phyloP scores from a whole-genome alignment of 208 protist genomes.

The Willaertia magna region DNA sequence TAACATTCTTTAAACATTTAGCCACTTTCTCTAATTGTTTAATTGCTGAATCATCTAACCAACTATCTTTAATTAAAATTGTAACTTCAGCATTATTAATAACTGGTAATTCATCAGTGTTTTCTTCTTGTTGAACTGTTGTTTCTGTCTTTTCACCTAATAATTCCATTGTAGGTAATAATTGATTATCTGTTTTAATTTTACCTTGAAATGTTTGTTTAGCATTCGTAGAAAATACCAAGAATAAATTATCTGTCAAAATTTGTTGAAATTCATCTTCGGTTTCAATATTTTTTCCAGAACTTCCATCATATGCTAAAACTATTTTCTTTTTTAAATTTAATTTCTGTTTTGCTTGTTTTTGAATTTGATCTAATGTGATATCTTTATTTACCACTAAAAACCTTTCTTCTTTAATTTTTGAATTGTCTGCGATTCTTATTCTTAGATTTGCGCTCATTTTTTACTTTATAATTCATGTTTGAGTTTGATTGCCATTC shows the following conservation, averaged over 20 bases:
- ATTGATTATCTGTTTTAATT: background rate
- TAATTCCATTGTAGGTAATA: background rate
- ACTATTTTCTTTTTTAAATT: slow-evolving; percentile 4
- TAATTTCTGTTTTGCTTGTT: background rate
- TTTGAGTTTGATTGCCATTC: too few relatives aligned
- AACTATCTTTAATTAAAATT: background rate
- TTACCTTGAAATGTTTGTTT: background rate
- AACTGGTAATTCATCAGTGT: background rate
- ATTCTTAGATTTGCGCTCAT: background rate
- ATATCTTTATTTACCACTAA: background rate
- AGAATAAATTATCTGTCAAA: background rate
- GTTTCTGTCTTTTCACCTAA: background rate
- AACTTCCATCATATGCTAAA: background rate
- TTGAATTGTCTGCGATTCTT: background rate
- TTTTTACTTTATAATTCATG: too few relatives aligned
- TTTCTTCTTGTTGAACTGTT: background rate
- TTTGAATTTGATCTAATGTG: background rate
- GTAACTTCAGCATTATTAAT: background rate
- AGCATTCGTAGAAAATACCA: background rate
- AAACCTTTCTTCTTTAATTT: background rate
- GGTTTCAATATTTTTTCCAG: background rate
- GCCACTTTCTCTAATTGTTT: background rate
- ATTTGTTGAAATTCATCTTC: background rate
- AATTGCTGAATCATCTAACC: background rate
- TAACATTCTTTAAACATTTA: background rate